Conservation (phyloP, 169 alveolate genomes). For the Cryptosporidium sp. region DNA sequence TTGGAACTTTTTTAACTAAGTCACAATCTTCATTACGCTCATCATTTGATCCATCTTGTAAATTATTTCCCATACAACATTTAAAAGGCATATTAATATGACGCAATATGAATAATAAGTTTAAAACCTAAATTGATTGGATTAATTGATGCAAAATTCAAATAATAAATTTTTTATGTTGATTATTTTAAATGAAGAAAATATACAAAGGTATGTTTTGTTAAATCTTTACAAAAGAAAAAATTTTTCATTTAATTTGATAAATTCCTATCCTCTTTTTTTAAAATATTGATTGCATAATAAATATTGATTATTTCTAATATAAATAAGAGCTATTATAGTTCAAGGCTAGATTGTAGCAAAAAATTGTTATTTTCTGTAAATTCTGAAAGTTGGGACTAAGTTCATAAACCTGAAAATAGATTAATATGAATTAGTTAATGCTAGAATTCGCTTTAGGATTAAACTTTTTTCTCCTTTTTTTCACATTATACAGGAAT, state of each 20-base stretch:
- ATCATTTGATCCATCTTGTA: background rate
- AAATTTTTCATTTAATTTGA: background rate
- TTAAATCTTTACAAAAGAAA: background rate
- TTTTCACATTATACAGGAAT: background rate
- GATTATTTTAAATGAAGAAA: background rate
- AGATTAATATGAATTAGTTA: too few species aligned
- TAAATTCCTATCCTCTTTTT: background rate
- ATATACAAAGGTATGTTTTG: background rate
- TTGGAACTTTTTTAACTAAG: slow-evolving; percentile 11
- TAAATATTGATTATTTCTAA: background rate
- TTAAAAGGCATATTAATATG: slow-evolving; percentile 45
- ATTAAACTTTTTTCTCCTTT: too few species aligned
- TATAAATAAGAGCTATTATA: background rate
- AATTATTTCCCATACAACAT: slow-evolving; percentile 43
- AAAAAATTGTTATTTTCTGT: background rate
- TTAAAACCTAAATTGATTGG: slow-evolving; percentile 40
- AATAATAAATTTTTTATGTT: background rate
- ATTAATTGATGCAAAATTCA: background rate
- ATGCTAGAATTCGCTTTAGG: background rate
- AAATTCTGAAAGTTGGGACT: too few species aligned
- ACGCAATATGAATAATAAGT: background rate
- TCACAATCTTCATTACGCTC: too few species aligned
- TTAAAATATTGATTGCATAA: background rate
- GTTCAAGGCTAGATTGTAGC: background rate
- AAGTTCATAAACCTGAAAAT: background rate